A percentile compares a stretch with the other conserved stretches of the same genome.
phyloP scores from a whole-genome alignment of 2,329 filamentous ascomycete species.

The Phaeosphaeria sp. region DNA sequence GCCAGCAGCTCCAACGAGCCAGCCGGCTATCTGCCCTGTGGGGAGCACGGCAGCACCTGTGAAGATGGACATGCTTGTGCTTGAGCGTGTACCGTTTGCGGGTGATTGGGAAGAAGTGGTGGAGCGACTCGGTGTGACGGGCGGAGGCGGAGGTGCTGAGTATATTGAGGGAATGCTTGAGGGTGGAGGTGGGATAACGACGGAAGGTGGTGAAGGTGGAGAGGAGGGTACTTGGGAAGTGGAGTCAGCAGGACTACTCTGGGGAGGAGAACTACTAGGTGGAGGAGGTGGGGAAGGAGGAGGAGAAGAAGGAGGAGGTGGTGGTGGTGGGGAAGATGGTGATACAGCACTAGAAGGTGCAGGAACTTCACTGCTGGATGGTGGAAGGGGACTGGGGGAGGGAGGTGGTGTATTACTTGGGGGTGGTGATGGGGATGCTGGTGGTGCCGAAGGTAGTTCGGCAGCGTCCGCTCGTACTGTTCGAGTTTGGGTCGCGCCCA shows the following conservation, averaged over 20 bases:
- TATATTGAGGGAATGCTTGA: slow-evolving; percentile 1
- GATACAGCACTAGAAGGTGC: slow-evolving; percentile 6
- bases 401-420: slow-evolving; percentile 14
- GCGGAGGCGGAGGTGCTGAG: slow-evolving; percentile 2
- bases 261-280: slow-evolving; percentile 18
- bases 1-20: slow-evolving; percentile 32
- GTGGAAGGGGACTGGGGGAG: slow-evolving; percentile 18
- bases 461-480: slow-evolving; percentile 1
- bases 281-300: slow-evolving; percentile 6
- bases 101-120: slow-evolving; percentile 14
- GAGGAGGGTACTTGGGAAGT: slow-evolving; percentile 24
- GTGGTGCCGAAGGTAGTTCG: slow-evolving; percentile 1
- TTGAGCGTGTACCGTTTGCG: slow-evolving; percentile 7
- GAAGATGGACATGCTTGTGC: slow-evolving; percentile 13
- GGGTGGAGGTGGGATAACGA: not conserved
- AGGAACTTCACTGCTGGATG: slow-evolving; percentile 17
- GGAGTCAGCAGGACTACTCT: slow-evolving; percentile 31
- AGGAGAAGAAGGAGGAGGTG: slow-evolving; percentile 15
- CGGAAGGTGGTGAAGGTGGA: slow-evolving; percentile 6
- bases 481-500: slow-evolving; percentile 5
- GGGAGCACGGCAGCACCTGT: slow-evolving; percentile 25
- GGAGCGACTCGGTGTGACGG: slow-evolving; percentile 13
- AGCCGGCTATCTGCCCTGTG: slow-evolving; percentile 22
- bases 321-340: slow-evolving; percentile 1
- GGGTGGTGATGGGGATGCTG: slow-evolving; percentile 7